phyloP scores from a whole-genome alignment of 768 basidiomycete species.

The Chalciporus pseudorubinellus region DNA sequence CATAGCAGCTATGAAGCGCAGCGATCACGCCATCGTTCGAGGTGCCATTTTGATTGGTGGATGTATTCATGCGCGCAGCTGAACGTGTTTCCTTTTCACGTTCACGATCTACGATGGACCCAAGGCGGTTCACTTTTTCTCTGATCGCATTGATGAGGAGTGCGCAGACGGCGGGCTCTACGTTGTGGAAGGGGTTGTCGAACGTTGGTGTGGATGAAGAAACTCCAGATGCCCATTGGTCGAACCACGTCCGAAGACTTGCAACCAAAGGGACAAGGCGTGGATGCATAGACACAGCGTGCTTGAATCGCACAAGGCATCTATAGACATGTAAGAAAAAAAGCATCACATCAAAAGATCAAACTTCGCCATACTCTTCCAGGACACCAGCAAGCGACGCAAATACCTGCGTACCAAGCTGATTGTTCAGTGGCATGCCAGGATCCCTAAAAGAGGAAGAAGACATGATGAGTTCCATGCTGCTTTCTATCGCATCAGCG shows the following conservation, averaged over 20 bases:
- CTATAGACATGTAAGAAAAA: conserved; percentile 30
- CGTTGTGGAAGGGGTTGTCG: conserved; percentile 40
- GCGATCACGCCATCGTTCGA: conserved; percentile 37
- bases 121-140: conserved; percentile 32
- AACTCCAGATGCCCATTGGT: conserved; percentile 46
- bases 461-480: conserved; percentile 34
- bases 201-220: conserved; percentile 40
- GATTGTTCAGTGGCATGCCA: conserved; percentile 1
- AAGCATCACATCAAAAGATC: conserved; percentile 17
- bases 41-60: not conserved
- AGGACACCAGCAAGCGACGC: conserved; percentile 46
- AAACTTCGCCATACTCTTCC: conserved; percentile 43
- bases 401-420: conserved; percentile 43
- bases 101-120: conserved; percentile 52
- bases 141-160: conserved; percentile 34
- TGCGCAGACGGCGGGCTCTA: conserved; percentile 31
- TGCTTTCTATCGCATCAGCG: conserved; percentile 38
- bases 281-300: conserved; percentile 46
- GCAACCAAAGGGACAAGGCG: conserved; percentile 40
- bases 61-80: conserved; percentile 4
- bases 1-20: conserved; percentile 42
- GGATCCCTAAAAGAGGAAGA: conserved; percentile 36
- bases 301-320: conserved; percentile 58
- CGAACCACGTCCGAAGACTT: conserved; percentile 44
- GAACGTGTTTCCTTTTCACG: conserved; percentile 34